A percentile compares a stretch with the other conserved stretches of the same genome.
phyloP scores from a whole-genome alignment of 1,139 yeast species.

The Arxiozyma slooffiae region DNA sequence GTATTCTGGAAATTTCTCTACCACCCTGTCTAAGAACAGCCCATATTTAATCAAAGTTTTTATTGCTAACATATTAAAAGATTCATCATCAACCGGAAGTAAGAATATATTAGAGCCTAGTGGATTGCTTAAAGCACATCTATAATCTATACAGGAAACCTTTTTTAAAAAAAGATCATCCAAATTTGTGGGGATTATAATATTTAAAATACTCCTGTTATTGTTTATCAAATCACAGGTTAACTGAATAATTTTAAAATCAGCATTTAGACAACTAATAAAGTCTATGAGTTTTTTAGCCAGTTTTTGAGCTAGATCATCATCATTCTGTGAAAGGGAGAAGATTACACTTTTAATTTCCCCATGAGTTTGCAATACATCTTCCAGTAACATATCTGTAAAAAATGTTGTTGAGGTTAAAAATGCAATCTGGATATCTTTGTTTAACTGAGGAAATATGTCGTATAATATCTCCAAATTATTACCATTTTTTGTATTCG shows the following conservation, averaged over 20 bases:
- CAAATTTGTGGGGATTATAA: constrained; percentile 14
- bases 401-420: constrained; percentile 21
- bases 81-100: constrained; percentile 15
- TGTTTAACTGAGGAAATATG: constrained; percentile 25
- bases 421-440: constrained; percentile 14
- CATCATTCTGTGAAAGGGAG: constrained; percentile 11
- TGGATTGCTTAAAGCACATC: constrained; percentile 40
- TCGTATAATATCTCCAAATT: constrained; percentile 22
- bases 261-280: constrained; percentile 7
- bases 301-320: constrained; percentile 14
- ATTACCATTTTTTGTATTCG: constrained; percentile 15
- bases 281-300: constrained; percentile 12
- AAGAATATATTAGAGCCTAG: constrained; percentile 37
- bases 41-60: constrained; percentile 20
- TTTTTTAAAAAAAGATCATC: constrained; percentile 9
- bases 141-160: constrained; percentile 28
- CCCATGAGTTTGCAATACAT: constrained; percentile 9
- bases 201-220: constrained; percentile 4
- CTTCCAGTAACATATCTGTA: constrained; percentile 15
- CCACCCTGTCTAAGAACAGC: constrained; percentile 20
- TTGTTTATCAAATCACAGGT: constrained; percentile 10
- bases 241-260: constrained; percentile 7
- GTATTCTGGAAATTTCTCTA: constrained; percentile 13
- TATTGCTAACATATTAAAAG: constrained; percentile 11
- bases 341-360: constrained; percentile 11